Evolutionary conservation across 2,329 filamentous ascomycete genomes (phyloP), one percentile per base, ranked within the genome.

Genomic region (Tolypocladium tundrense): DNA sequence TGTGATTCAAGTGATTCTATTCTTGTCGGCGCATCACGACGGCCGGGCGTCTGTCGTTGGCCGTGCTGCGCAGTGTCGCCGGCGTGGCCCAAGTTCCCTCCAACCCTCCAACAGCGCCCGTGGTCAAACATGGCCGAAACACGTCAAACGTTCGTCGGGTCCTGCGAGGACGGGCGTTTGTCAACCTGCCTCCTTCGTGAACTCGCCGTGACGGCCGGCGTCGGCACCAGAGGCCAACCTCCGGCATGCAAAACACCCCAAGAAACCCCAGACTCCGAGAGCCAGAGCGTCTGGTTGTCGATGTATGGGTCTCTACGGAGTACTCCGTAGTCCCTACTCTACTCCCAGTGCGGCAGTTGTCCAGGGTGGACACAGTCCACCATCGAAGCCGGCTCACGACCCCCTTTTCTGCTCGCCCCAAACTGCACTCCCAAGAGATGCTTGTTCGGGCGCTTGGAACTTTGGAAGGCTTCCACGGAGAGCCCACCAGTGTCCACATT

Each of bases 331-430:
- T 27, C 24, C 24, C 24, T 27, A 4, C 24, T 54, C n/a, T 33
- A 27, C 16, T 33, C 54, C 55, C 50, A 43, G 55, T 45, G 45
- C 54, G 58, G 58, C 58, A 59, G 58, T 57, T 57, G 35, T 51
- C 58, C 13, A 41, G 42, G 35, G 55, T 55, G 27, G 51, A 51
- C 53, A 51, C 41, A 27, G 11, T 14, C 39, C 33, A 27, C 24
- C 21, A 24, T 27, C 9, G 21, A 33, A 27, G 42, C n/a, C n/a
- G 27, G n/a, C n/a, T 41, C 24, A 37, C 14, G 35, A 10, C 14
- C 27, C 27, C 5, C 24, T 50, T 19, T 10, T 35, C 48, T 33
- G 48, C 48, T n/a, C 31, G 31, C 4, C 16, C 31, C 31, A 35
- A 27, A 50, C 21, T 45, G 24, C 2, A 3, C 24, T 45, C 42